A percentile compares a stretch with the other conserved stretches of the same genome.
These are phyloP conservation scores for Clitopilus hobsonii DNA, from an alignment of 768 basidiomycete genomes.

Conservation along the genomic window DNA sequence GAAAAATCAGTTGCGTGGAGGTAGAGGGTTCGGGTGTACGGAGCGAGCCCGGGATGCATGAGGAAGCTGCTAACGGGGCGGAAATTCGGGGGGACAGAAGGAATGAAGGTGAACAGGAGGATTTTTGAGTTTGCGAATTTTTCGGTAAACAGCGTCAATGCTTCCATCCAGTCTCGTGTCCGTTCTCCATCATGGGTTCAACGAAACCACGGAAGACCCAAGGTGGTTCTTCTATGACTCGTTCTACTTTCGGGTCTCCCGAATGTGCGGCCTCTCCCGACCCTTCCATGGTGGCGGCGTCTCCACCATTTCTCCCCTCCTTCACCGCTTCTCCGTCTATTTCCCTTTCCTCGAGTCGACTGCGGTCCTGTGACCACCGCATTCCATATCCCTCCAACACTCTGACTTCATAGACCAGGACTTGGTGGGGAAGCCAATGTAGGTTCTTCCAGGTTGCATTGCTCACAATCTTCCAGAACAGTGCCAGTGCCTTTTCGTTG, in stretches of 20 bases:
- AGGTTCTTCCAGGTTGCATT: slow-evolving; percentile 57
- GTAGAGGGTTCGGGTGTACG: no score
- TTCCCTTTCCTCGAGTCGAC: slow-evolving; percentile 8
- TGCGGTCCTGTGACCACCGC: slow-evolving; percentile 56
- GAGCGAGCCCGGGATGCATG: no score
- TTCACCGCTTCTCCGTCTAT: not conserved
- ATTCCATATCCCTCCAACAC: slow-evolving; percentile 61
- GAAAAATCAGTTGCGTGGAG: no score
- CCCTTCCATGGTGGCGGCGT: no score
- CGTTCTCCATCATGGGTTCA: slow-evolving; percentile 66
- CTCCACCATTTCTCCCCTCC: not conserved
- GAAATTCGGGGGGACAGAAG: no score
- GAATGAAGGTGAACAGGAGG: no score
- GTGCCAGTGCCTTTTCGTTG: slow-evolving; percentile 43
- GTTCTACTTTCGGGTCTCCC: not conserved
- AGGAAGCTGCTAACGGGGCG: no score
- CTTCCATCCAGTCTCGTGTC: slow-evolving; percentile 59
- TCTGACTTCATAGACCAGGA: slow-evolving; percentile 59
- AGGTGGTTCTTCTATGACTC: slow-evolving; percentile 14
- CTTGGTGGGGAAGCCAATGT: slow-evolving; percentile 60
- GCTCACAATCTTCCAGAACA: slow-evolving; percentile 53
- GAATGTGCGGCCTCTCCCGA: no score
- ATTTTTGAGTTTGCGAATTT: no score
- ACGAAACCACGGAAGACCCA: slow-evolving; percentile 65
- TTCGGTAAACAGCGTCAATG: no score